These are phyloP conservation scores for Leavenworthia alabamica DNA, from an alignment of 345 rosid species.

Conservation along the genomic window DNA sequence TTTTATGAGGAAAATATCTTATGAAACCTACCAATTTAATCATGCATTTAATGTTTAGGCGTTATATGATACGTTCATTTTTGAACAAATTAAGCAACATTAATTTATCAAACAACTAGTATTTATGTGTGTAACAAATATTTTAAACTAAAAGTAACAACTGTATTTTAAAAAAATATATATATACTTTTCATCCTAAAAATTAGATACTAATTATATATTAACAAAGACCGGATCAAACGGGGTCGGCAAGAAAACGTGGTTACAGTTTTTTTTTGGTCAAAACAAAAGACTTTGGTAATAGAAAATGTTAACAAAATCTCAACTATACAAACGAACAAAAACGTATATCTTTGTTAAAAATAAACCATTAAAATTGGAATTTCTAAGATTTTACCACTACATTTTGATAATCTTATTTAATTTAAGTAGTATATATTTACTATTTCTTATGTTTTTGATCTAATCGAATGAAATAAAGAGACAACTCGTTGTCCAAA, in stretches of 20 bases:
- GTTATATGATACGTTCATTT: background rate
- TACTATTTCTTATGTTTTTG: too few relatives aligned
- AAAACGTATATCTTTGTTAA: background rate
- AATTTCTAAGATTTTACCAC: background rate
- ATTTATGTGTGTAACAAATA: background rate
- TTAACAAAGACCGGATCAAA: slow-evolving; percentile 24
- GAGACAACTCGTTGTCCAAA: background rate
- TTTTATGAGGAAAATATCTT: background rate
- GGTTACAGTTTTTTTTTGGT: background rate
- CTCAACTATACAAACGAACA: background rate
- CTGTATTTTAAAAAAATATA: background rate
- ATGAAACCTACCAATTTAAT: background rate
- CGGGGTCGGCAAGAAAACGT: slow-evolving; percentile 13
- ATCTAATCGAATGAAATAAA: slow-evolving; percentile 2
- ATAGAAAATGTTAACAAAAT: background rate
- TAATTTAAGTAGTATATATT: background rate
- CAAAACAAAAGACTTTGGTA: background rate
- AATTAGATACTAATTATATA: slow-evolving; percentile 13
- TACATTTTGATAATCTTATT: background rate
- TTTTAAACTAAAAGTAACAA: background rate
- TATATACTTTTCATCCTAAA: slow-evolving; percentile 1
- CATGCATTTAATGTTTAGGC: background rate
- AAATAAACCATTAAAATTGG: background rate
- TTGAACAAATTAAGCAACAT: background rate
- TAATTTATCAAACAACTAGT: background rate